Evolutionary conservation across 2,329 filamentous ascomycete genomes (phyloP), one percentile per base, ranked within the genome.

Genomic region (Leptographium lundbergii): DNA sequence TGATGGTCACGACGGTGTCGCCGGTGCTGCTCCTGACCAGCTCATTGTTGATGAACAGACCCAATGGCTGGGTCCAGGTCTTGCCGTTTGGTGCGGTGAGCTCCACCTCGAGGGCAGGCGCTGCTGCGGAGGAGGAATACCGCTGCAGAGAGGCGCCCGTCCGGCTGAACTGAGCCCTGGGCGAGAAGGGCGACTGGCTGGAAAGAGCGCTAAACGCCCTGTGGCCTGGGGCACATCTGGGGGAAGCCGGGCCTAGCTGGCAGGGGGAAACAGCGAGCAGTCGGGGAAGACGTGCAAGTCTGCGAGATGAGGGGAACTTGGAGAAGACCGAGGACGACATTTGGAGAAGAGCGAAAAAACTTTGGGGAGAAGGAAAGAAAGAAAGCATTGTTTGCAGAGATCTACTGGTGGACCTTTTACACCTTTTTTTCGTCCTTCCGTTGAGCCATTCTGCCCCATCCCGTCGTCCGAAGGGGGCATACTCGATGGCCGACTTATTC

Each of bases 21-120:
- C 80, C 84, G 17, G 79, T 80, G 69, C 79, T 83, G 59, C 84
- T 82, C 66, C 82, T 77, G 57, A 89, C 84, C 69, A 88, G 91
- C 69, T 90, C 86, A 64, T 91, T 90, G 75, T 89, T 87, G 74
- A 91, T 90, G 72, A 91, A 91, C 10, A 92, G 78, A n/a, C 89
- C 89, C 52, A 81, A 77, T 2, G 88, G 87, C 74, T 90, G 86
- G 14, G 72, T 75, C 73, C 88, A 91, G 66, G 81, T 84, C 70
- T 74, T 77, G 66, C 87, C 88, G 72, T 92, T 92, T 5, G 88
- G 88, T 56, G 88, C 87, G 10, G 79, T 87, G 60, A 92, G 78
- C 66, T 89, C 78, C 57, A 84, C 73, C 54, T 73, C 68, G 66
- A 72, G 69, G 2, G 7, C 27, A 36, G 55, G 14, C n/a, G 24